phyloP scores from a whole-genome alignment of 331 rosid species.

The Acacia pycnantha region DNA sequence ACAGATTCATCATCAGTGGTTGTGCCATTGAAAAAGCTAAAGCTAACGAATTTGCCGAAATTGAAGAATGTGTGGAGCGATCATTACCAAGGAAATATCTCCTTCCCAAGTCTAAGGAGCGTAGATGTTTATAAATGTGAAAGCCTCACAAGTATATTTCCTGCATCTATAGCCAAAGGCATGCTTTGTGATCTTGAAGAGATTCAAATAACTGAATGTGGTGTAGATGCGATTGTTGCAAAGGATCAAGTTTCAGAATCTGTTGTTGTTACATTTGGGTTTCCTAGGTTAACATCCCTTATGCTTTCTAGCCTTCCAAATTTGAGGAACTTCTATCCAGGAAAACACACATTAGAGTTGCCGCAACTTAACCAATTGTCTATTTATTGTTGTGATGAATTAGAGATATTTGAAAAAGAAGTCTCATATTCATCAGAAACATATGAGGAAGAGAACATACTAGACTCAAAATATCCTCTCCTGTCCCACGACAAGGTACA shows the following conservation, averaged over 20 bases:
- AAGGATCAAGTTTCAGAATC: not conserved
- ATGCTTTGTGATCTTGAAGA: not conserved
- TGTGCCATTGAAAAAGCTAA: not conserved
- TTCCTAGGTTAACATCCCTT: not conserved
- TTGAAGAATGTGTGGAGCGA: not conserved
- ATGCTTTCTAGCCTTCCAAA: accelerated
- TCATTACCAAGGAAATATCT: not conserved
- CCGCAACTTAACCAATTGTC: not conserved
- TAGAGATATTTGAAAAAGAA: not conserved
- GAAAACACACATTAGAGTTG: not conserved
- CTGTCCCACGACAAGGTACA: no score
- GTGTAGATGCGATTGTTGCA: not conserved
- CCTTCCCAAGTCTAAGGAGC: not conserved
- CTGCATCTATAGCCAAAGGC: not conserved
- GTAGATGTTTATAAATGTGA: accelerated
- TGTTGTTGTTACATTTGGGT: not conserved
- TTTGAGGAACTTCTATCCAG: not conserved
- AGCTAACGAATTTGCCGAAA: accelerated
- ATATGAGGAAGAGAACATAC: no score
- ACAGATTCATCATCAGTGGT: no score
- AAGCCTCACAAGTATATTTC: not conserved
- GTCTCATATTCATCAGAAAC: no score
- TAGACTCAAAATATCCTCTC: no score
- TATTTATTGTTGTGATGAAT: accelerated
- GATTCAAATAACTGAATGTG: accelerated